phyloP scores from a whole-genome alignment of 805 yeast species.

The Ogataea degrootiae region DNA sequence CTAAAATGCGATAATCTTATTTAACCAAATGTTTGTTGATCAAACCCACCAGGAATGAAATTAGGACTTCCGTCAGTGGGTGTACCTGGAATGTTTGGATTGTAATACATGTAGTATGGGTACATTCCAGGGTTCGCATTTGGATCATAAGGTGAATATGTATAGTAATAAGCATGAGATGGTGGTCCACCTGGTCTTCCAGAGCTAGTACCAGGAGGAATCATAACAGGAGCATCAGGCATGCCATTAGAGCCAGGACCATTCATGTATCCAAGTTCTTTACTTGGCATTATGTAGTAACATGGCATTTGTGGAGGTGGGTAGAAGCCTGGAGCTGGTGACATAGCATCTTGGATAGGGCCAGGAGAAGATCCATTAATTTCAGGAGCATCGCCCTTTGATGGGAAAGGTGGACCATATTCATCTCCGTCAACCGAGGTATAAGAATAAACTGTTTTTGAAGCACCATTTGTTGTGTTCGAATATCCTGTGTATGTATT shows the following conservation, averaged over 20 bases:
- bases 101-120: conserved; percentile 30
- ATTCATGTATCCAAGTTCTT: conserved; percentile 19
- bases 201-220: conserved; percentile 9
- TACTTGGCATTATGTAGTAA: conserved; percentile 27
- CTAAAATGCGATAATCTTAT: neutral
- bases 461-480: conserved; percentile 20
- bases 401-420: conserved; percentile 11
- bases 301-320: conserved; percentile 22
- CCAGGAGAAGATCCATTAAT: neutral
- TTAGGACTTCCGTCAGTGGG: conserved; percentile 12
- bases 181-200: conserved; percentile 17
- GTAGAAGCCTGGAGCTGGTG: conserved; percentile 13
- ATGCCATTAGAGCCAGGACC: conserved; percentile 11
- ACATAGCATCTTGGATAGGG: conserved; percentile 1
- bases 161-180: conserved; percentile 23
- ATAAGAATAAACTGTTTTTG: conserved; percentile 25
- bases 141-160: conserved; percentile 25
- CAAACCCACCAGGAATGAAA: conserved; percentile 13
- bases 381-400: conserved; percentile 1
- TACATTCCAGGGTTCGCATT: conserved; percentile 21
- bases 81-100: conserved; percentile 21
- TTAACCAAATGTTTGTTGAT: conserved; percentile 5
- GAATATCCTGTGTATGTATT: conserved; percentile 25
- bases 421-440: conserved; percentile 26
- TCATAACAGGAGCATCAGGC: conserved; percentile 9